phyloP scores from a whole-genome alignment of 371 early-diverging fungal genomes.

The Ordospora colligata region DNA sequence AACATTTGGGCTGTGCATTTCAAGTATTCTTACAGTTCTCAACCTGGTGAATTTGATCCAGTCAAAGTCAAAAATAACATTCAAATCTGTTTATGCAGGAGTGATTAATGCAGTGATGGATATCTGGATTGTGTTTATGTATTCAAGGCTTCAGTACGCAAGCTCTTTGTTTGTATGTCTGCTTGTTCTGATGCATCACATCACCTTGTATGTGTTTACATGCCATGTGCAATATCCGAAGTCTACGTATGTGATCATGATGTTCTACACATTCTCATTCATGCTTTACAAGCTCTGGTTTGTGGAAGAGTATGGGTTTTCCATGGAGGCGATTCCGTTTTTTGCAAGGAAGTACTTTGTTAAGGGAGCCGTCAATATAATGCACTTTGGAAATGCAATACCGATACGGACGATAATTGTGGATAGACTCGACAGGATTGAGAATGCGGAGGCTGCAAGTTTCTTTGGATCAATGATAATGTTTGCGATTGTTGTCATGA shows the following conservation, averaged over 20 bases:
- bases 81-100: neutral
- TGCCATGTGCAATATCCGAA: neutral
- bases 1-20: neutral
- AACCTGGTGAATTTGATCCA: neutral
- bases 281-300: neutral
- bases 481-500: neutral
- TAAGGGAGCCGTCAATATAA: neutral
- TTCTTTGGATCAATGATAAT: neutral
- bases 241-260: neutral
- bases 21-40: neutral
- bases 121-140: neutral
- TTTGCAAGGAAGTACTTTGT: neutral
- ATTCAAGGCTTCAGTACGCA: neutral
- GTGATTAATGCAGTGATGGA: neutral
- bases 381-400: neutral
- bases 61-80: neutral
- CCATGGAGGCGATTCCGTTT: neutral
- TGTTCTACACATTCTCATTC: neutral
- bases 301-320: conserved; percentile 5
- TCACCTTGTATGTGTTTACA: neutral
- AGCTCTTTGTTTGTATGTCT: neutral
- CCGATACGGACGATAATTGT: neutral
- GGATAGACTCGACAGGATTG: neutral
- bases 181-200: neutral
- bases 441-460: neutral